Evolutionary conservation across 129 eudicot genomes (phyloP).

Genomic region (Saussurea involucrata): DNA sequence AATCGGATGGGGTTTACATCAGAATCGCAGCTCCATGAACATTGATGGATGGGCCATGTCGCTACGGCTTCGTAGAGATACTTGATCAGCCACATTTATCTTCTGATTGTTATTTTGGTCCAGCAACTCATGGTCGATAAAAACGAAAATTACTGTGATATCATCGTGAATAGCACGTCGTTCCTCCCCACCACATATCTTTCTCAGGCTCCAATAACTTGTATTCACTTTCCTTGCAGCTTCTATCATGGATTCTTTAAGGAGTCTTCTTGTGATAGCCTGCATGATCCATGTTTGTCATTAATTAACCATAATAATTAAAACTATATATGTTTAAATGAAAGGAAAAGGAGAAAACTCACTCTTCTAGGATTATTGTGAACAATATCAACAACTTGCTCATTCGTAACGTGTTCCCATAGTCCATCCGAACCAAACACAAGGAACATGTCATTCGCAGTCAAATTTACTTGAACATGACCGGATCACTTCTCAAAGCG

Average conservation of each 20-base stretch:
- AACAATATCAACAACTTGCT: conserved; percentile 30
- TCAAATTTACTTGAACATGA: background rate
- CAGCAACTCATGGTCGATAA: background rate
- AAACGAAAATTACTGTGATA: background rate
- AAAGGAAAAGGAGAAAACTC: background rate
- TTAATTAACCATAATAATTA: too few relatives aligned
- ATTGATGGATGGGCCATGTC: background rate
- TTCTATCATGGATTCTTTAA: too few relatives aligned
- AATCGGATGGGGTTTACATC: too few relatives aligned
- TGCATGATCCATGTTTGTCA: too few relatives aligned
- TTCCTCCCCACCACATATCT: background rate
- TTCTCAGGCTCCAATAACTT: background rate
- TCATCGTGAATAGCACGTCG: background rate
- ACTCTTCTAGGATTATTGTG: conserved; percentile 26
- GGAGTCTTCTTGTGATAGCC: too few relatives aligned
- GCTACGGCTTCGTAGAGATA: background rate
- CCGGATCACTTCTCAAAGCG: conserved; percentile 21
- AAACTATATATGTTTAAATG: too few relatives aligned
- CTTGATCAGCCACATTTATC: background rate
- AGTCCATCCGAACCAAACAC: conserved; percentile 39
- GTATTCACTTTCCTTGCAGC: too few relatives aligned
- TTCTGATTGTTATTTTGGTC: background rate
- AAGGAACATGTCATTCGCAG: conserved; percentile 21
- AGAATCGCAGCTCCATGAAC: background rate
- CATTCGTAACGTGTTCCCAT: conserved; percentile 26